Evolutionary conservation across 1,139 yeast genomes (phyloP), one percentile per base, ranked within the genome.

Genomic region (Diutina neorugosa): DNA sequence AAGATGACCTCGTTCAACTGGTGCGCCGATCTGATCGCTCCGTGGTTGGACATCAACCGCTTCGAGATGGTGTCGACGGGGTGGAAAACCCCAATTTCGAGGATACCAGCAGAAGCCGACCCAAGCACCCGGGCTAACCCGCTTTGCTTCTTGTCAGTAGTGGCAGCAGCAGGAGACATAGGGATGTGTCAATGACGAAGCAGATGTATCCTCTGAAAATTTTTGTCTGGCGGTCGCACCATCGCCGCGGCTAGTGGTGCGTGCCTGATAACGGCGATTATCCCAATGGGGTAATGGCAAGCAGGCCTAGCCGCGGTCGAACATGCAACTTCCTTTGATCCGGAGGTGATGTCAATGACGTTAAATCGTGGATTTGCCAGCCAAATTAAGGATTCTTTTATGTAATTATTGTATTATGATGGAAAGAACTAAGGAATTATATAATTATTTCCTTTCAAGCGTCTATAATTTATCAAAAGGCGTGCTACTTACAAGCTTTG

Each of bases 51-150:
- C 99, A 93, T 93, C 68, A 93, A 80, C 73, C 99, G 85, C 76
- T 93, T 93, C 61, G 98, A 91, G 64, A 91, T 87, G 54, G 99
- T 93, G 72, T 93, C 99, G 50, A 93, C 98, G 23, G 99, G 99
- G 70, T 93, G 99, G 82, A 93, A 93, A 44, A 94, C 95, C 56
- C 87, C 96, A 63, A 93, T 85, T 71, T 93, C 99, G 65, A 95
- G 82, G 65, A 93, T 88, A 62, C 98, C 99, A 42, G 99, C 98
- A 41, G 96, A 80, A 25, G 98, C 98, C 34, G 98, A 91, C 51
- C 99, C 99, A 55, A 91, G 76, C 52, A 94, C 84, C 69, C 98
- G 83, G 63, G 99, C 96, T 54, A 76, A 61, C 55, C 89, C 98
- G 51, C 95, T 84, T 72, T 90, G 96, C 71, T 87, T 89, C 73